Percentiles rank a stretch among this genome's conserved stretches.
Conservation (phyloP, 257 asterid species). For the Lithospermum erythrorhizon region DNA sequence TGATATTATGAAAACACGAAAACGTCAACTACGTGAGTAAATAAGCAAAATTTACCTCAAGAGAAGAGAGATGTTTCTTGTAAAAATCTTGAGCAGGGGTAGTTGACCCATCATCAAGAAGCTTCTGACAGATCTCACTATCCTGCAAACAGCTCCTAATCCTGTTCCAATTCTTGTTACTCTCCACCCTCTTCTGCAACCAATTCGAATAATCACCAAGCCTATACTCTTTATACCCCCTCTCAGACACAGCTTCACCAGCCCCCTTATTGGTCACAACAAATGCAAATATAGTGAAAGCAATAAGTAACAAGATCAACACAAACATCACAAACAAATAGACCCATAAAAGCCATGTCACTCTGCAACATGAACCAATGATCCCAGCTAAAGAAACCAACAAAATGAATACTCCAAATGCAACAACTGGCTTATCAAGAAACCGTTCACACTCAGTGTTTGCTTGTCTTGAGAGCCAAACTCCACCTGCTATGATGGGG, state of each 20-base stretch:
- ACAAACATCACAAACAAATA: conserved; percentile 72
- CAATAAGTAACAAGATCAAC: conserved; percentile 47
- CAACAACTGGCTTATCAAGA: conserved; percentile 66
- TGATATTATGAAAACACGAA: no score
- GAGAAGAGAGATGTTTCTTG: conserved; percentile 47
- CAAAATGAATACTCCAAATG: conserved; percentile 59
- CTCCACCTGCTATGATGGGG: conserved; percentile 76
- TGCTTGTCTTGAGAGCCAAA: conserved; percentile 67
- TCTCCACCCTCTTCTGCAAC: conserved; percentile 74
- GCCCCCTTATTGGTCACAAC: conserved; percentile 89
- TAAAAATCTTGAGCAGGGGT: conserved; percentile 30
- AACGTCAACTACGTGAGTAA: neutral
- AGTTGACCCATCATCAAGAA: conserved; percentile 25
- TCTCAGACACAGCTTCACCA: conserved; percentile 43
- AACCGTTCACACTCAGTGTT: conserved; percentile 72
- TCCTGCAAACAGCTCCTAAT: conserved; percentile 63
- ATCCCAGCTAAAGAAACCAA: conserved; percentile 73
- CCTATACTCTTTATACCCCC: conserved; percentile 70
- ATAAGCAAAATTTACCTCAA: conserved; percentile 41
- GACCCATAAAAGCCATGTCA: conserved; percentile 72
- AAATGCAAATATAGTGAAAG: conserved; percentile 84
- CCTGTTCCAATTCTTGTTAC: conserved; percentile 40
- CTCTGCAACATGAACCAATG: conserved; percentile 71
- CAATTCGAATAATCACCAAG: conserved; percentile 72
- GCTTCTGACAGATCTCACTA: conserved; percentile 49